These are phyloP conservation scores for Sordariomycetes sp. DNA, from an alignment of 2,329 filamentous ascomycete genomes.

Conservation along the genomic window DNA sequence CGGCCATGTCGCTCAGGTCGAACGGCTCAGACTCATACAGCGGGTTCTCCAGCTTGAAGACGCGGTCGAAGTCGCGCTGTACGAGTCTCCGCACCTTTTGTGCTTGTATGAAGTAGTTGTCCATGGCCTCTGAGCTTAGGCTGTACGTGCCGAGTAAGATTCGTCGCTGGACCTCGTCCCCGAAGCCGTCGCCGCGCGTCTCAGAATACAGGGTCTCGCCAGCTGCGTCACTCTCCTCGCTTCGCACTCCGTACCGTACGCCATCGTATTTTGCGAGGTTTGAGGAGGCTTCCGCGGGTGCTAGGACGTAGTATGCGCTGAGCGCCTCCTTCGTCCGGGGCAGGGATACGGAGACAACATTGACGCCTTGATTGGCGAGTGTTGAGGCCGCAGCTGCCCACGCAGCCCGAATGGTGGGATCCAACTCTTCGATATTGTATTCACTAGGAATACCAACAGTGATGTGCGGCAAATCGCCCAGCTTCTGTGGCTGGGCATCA, in stretches of 20 bases:
- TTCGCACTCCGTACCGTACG: constrained; percentile 72
- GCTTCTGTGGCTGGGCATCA: constrained; percentile 13
- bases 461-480: constrained; percentile 19
- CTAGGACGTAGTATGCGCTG: constrained; percentile 90
- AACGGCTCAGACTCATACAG: constrained; percentile 47
- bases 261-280: constrained; percentile 97
- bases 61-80: constrained; percentile 74
- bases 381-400: constrained; percentile 57
- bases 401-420: constrained; percentile 55
- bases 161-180: constrained; percentile 74
- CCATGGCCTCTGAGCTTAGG: constrained; percentile 79
- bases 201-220: constrained; percentile 64
- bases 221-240: constrained; percentile 39
- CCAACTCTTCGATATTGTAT: constrained; percentile 82
- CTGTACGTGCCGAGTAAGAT: constrained; percentile 87
- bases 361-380: constrained; percentile 58
- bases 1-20: constrained; percentile 51
- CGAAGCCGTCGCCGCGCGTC: constrained; percentile 68
- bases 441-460: constrained; percentile 56
- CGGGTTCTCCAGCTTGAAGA: constrained; percentile 64
- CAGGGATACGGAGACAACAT: constrained; percentile 66
- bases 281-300: constrained; percentile 88
- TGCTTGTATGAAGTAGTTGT: constrained; percentile 95
- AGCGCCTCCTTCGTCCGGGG: constrained; percentile 79
- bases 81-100: constrained; percentile 81